Evolutionary conservation across 257 asterid genomes (phyloP).

Genomic region (Sherardia arvensis): DNA sequence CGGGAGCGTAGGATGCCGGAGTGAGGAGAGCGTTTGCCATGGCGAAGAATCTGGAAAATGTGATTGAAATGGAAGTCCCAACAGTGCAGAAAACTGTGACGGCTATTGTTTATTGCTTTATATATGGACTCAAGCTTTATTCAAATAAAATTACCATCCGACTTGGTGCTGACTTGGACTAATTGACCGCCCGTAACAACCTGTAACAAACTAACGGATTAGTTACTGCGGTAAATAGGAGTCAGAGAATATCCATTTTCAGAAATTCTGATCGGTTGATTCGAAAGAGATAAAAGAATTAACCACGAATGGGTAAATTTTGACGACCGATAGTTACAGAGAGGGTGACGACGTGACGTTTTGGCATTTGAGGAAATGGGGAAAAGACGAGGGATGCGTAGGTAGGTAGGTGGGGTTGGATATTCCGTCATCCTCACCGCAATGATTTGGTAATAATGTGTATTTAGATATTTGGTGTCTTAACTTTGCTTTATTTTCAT

Average conservation of each 20-base stretch:
- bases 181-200: neutral
- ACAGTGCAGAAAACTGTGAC: neutral
- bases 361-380: neutral
- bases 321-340: neutral
- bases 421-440: neutral
- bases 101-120: neutral
- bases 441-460: neutral
- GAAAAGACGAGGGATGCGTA: neutral
- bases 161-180: neutral
- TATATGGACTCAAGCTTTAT: neutral
- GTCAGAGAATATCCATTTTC: too few species aligned
- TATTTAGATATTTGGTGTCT: neutral
- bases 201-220: neutral
- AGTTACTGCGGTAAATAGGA: neutral
- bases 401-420: neutral
- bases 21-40: slow-evolving; percentile 37
- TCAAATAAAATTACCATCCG: neutral
- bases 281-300: neutral
- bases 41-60: slow-evolving; percentile 16
- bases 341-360: too few species aligned
- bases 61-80: neutral
- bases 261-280: neutral
- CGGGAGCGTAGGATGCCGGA: slow-evolving; percentile 23
- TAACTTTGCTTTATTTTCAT: neutral
- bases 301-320: neutral